Base-by-base conservation (phyloP, 2,329 filamentous ascomycete genomes). In the Aplosporella prunicola region DNA sequence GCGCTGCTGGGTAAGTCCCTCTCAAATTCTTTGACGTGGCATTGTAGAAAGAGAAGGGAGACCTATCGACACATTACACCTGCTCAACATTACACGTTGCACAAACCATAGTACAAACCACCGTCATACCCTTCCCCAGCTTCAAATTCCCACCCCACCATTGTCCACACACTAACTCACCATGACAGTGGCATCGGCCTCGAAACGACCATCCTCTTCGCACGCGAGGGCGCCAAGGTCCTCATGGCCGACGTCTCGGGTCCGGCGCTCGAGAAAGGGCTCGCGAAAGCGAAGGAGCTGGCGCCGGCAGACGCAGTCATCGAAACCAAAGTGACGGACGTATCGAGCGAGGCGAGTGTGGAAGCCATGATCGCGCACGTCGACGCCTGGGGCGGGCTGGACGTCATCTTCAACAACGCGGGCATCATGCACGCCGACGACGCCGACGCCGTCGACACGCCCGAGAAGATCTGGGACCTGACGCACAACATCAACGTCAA, bases 401-500 rank as follows among this genome's bases (percentile, higher is more conserved):
- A 95, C 58, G 70, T 94, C 55, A 84, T 94, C 52, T 95, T 94
- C 78, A 95, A 95, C 76, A 95, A 95, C 60, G 88, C 88, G 16
- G 88, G 88, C 39, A 95, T 95, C 62, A 95, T 95, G 88, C 88
- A 94, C 66, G 79, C 77, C 32, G 71, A 81, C 41, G 66, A 70
- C 44, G 66, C 63, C 24, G 57, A 61, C 60, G 86, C 88, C 32
- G 68, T 93, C 57, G 75, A 81, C 58, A 94, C 87, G 1, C 79
- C 84, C 34, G 86, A 94, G 67, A 78, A 76, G 51, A 88, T 95
- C 67, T 95, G 88, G 88, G 86, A 95, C 53, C 67, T 93, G 48
- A 95, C 88, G 4, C 86, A 93, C 44, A 79, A 77, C 58, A 93
- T 94, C 69, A 95, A 95, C 62, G 88, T 94, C 61, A 95, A 95